Percentiles rank a stretch among this genome's conserved stretches.
phyloP scores from a whole-genome alignment of 306 rosid genomes.

The Quercus engelmannii region DNA sequence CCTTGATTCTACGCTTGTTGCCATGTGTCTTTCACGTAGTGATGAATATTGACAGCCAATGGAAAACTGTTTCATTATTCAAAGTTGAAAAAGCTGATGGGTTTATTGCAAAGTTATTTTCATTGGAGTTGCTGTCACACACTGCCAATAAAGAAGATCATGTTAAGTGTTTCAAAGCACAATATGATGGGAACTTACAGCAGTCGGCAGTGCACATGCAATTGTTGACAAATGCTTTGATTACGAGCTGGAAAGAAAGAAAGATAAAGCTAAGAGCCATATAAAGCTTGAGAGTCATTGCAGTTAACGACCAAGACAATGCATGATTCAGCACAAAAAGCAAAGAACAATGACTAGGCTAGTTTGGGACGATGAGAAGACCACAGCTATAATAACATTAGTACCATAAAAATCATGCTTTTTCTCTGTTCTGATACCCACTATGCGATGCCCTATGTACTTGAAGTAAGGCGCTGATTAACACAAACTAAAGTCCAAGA shows the following conservation, averaged over 20 bases:
- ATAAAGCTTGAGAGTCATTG: slow-evolving; percentile 10
- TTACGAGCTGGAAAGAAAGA: slow-evolving; percentile 24
- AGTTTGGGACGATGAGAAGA: slow-evolving; percentile 2
- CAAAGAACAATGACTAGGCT: neutral
- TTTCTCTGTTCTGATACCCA: slow-evolving; percentile 5
- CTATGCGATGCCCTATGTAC: neutral
- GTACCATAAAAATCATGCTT: neutral
- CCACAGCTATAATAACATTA: slow-evolving; percentile 9
- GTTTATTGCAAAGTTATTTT: neutral
- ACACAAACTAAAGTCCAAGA: too few relatives aligned
- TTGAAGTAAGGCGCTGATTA: neutral
- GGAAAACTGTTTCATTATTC: neutral
- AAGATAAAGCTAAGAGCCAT: neutral
- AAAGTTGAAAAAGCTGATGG: neutral
- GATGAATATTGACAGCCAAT: neutral
- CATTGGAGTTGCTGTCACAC: neutral
- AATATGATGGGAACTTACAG: neutral
- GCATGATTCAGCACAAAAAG: slow-evolving; percentile 2
- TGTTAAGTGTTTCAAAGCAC: neutral
- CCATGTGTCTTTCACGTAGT: neutral
- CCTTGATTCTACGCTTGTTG: neutral
- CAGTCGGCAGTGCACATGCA: slow-evolving; percentile 18
- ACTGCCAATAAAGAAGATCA: neutral
- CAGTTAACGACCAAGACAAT: slow-evolving; percentile 8
- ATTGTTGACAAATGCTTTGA: slow-evolving; percentile 20